A percentile compares a stretch with the other conserved stretches of the same genome.
Conservation (phyloP, 805 yeast species). For the Candida coquimbonensis region DNA sequence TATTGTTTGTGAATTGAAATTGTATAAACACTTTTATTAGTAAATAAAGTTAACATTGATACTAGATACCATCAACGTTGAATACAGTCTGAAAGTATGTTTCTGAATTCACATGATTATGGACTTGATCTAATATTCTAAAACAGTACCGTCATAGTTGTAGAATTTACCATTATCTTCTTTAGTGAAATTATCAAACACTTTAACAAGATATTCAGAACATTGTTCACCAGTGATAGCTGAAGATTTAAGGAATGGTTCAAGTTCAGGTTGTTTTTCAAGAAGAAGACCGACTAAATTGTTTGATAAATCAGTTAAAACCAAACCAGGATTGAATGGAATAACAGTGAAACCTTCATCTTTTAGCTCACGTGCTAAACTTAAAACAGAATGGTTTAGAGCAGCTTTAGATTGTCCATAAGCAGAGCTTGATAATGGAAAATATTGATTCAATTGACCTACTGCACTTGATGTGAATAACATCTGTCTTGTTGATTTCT, state of each 20-base stretch:
- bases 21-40: too few species aligned
- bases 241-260: background rate
- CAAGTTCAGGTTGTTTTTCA: background rate
- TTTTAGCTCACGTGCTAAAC: slow-evolving; percentile 23
- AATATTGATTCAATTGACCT: slow-evolving; percentile 15
- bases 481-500: slow-evolving; percentile 15
- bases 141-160: slow-evolving; percentile 12
- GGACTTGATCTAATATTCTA: background rate
- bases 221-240: slow-evolving; percentile 23
- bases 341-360: slow-evolving; percentile 25
- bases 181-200: slow-evolving; percentile 16
- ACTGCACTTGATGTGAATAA: slow-evolving; percentile 19
- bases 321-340: slow-evolving; percentile 34
- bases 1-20: too few species aligned
- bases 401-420: slow-evolving; percentile 31
- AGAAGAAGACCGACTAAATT: background rate
- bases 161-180: slow-evolving; percentile 25
- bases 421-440: slow-evolving; percentile 7
- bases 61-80: too few species aligned
- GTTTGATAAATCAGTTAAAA: slow-evolving; percentile 28
- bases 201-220: slow-evolving; percentile 15
- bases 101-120: too few species aligned
- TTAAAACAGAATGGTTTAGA: slow-evolving; percentile 24
- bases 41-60: too few species aligned
- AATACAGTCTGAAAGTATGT: too few species aligned